Base-by-base conservation (phyloP, 331 rosid genomes). In the Stylosanthes scabra region DNA sequence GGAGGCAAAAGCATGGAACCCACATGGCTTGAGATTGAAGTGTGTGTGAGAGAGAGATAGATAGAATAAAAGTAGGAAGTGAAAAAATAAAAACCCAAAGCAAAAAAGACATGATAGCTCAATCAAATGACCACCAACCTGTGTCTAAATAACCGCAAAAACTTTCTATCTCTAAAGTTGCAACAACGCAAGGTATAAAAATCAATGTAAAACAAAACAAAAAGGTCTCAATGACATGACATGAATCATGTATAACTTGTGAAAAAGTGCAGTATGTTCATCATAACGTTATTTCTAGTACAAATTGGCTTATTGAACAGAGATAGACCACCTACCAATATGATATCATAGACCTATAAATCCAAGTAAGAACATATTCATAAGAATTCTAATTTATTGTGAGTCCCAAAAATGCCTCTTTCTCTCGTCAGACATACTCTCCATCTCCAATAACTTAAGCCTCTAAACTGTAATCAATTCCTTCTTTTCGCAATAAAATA, bases 1-100 rank as follows among this genome's bases (percentile, higher is more conserved):
- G 77, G 76, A 92, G 88, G 80, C 84, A 88, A 83, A 78, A 82
- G 85, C 83, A 86, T 72, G 83, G 82, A 84, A 81, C 82, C 90
- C 98, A 87, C 92, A 90, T 82, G 89, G 89, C 82, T 81, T 80
- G 70, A 83, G 11, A 78, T 72, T 54, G 73, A 41, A 41, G 69
- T 68, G 55, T 65, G 77, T 41, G 5, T 25, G 69, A 68, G 55
- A 70, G 77, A 16, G 64, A 28, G 62, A 34, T 25, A 52, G 5
- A 41, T 63, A 72, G 55, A 70, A 8, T 68, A 84, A 14, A 12
- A 52, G 80, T 72, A 69, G 39, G 25, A 20, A 20, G 25, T 20
- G 25, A 20, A 20, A 20, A 20, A 20, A 20, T 20, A 20, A 20
- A 20, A 20, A 20, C 25, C 25, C 25, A 20, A 20, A 20, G 25